phyloP scores from a whole-genome alignment of 2,329 filamentous ascomycete genomes.

The Colletotrichum godetiae region DNA sequence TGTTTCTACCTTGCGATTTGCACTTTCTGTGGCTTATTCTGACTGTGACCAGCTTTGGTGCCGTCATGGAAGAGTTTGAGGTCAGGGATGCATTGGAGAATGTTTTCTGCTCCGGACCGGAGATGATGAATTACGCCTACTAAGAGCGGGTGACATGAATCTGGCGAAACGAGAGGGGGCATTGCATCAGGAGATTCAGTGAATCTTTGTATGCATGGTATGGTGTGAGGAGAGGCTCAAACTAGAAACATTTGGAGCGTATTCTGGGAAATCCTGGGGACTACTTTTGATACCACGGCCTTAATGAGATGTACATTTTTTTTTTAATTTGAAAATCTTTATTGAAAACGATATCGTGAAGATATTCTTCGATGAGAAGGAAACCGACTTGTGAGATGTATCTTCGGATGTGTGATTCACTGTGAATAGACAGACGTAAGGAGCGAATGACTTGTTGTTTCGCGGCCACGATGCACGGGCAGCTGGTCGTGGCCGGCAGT shows the following conservation, averaged over 20 bases:
- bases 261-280: constrained; percentile 8
- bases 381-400: not conserved
- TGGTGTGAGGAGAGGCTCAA: not conserved
- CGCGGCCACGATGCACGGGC: not conserved
- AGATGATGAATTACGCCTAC: constrained; percentile 28
- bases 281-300: constrained; percentile 24
- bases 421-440: not conserved
- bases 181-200: not conserved
- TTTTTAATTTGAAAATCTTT: not conserved
- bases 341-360: not conserved
- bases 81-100: constrained; percentile 81
- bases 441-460: not conserved
- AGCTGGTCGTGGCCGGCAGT: constrained; percentile 15
- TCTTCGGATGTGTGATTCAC: not conserved
- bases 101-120: constrained; percentile 61
- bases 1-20: constrained; percentile 47
- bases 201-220: not conserved
- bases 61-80: constrained; percentile 75
- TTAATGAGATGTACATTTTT: not conserved
- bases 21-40: constrained; percentile 4
- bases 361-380: not conserved
- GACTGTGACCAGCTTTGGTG: constrained; percentile 62
- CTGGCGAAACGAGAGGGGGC: not conserved
- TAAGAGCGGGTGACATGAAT: not conserved
- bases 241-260: constrained; percentile 5